Evolutionary conservation across 768 basidiomycete species (phyloP).

Genomic region (Amyloporia xantha): DNA sequence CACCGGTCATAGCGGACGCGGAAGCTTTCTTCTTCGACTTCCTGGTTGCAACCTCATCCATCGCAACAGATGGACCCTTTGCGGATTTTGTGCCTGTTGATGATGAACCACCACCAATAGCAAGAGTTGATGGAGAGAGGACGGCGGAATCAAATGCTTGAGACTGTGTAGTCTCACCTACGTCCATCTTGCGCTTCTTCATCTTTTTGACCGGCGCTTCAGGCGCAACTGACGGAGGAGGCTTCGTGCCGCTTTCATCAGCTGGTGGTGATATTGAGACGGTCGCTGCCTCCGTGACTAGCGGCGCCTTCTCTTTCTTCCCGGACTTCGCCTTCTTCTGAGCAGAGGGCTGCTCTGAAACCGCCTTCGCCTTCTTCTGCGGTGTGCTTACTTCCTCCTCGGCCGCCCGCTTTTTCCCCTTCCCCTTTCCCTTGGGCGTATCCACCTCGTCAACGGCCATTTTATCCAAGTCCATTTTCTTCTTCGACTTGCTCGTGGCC

Average conservation of each 20-base stretch:
- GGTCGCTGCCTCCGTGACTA: not conserved
- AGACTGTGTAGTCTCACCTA: too few relatives aligned
- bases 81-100: too few relatives aligned
- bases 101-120: too few relatives aligned
- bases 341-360: not conserved
- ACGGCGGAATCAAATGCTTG: too few relatives aligned
- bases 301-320: not conserved
- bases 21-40: too few relatives aligned
- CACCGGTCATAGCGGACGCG: too few relatives aligned
- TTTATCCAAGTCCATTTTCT: constrained; percentile 19
- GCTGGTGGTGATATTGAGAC: not conserved
- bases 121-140: too few relatives aligned
- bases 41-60: too few relatives aligned
- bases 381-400: constrained; percentile 31
- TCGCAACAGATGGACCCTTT: too few relatives aligned
- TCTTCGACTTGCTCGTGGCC: constrained; percentile 10
- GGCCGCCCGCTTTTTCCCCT: constrained; percentile 30
- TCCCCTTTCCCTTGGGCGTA: constrained; percentile 13
- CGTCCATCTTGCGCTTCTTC: constrained; percentile 17
- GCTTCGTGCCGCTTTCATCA: not conserved
- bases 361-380: constrained; percentile 6
- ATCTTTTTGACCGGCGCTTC: constrained; percentile 7
- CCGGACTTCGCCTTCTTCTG: not conserved
- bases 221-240: not conserved
- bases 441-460: constrained; percentile 16